Base-by-base conservation (phyloP, 1,284 basidiomycete genomes). In the Cystobasidium slooffiae region DNA sequence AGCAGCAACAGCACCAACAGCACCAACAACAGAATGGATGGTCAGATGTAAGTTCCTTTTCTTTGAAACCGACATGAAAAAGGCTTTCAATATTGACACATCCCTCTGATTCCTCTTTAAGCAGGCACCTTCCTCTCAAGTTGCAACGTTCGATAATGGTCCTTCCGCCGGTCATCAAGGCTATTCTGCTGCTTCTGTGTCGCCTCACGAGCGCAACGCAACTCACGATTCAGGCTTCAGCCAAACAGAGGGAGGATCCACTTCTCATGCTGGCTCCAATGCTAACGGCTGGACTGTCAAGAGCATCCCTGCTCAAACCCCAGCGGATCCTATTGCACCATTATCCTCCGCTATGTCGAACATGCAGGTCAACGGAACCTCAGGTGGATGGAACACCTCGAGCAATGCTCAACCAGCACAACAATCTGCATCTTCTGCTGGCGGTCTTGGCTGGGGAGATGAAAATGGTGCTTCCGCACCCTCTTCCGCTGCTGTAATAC, bases 401-500 rank as follows among this genome's bases (percentile, higher is more conserved):
- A 20, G 24, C 56, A 31, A 31, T 9, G 56, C 24, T 37, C 18
- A 10, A 31, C 56, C 16, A 31, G 31, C 20, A 31, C 56, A 10
- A 14, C 37, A 12, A 1, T 18, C 41, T 16, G 9, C 10, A 31
- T 12, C 31, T 1, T 20, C 5, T 39, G 9, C 56, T 10, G 61
- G 61, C 16, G 61, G 61, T 16, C 20, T 63, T 8, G 61, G 61
- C 39, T 59, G 56, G 56, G 56, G 9, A 14, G 31, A 31, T 31
- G 31, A 31, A 31, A 31, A 31, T 31, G 31, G 31, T 31, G 31
- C 31, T 31, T 31, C 31, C 31, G 31, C 31, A 31, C 31, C 31
- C 31, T 31, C 31, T 2, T 31, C 31, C 31, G 31, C 31, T 31
- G 1, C 31, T 31, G 31, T 31, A 31, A 5, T 5, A 31, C 47